phyloP scores from a whole-genome alignment of 768 basidiomycete genomes.

The Termitomyces sp. region DNA sequence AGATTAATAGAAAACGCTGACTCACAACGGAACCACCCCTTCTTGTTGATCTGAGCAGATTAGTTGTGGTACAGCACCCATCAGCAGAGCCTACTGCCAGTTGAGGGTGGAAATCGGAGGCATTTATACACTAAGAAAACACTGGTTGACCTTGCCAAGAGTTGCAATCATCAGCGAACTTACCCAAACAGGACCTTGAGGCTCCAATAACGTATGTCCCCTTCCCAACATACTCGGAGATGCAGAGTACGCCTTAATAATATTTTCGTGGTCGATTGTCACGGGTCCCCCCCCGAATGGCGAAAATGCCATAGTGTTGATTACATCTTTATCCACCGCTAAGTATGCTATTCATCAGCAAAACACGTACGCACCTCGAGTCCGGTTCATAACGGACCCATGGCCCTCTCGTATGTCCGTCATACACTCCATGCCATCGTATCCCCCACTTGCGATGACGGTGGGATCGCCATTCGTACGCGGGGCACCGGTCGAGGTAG shows the following conservation, averaged over 20 bases:
- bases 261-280: conserved; percentile 81
- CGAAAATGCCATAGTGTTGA: conserved; percentile 63
- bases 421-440: conserved; percentile 73
- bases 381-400: conserved; percentile 69
- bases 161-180: conserved; percentile 17
- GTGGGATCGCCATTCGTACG: conserved; percentile 56
- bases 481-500: conserved; percentile 39
- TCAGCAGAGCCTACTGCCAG: conserved; percentile 80
- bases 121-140: conserved; percentile 50
- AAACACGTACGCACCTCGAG: conserved; percentile 48
- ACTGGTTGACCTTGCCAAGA: background rate
- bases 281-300: conserved; percentile 64
- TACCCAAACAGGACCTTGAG: conserved; percentile 83
- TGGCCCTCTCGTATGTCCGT: conserved; percentile 72
- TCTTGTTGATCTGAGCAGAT: conserved; percentile 60
- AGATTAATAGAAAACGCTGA: conserved; percentile 1
- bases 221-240: conserved; percentile 71
- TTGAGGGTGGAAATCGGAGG: conserved; percentile 87
- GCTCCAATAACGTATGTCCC: conserved; percentile 68
- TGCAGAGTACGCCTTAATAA: conserved; percentile 68
- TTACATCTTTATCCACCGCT: conserved; percentile 47
- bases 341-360: background rate
- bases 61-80: conserved; percentile 74
- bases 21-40: conserved; percentile 70
- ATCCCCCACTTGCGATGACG: conserved; percentile 71